phyloP scores from a whole-genome alignment of 306 rosid genomes.

The Sicyos edulis region DNA sequence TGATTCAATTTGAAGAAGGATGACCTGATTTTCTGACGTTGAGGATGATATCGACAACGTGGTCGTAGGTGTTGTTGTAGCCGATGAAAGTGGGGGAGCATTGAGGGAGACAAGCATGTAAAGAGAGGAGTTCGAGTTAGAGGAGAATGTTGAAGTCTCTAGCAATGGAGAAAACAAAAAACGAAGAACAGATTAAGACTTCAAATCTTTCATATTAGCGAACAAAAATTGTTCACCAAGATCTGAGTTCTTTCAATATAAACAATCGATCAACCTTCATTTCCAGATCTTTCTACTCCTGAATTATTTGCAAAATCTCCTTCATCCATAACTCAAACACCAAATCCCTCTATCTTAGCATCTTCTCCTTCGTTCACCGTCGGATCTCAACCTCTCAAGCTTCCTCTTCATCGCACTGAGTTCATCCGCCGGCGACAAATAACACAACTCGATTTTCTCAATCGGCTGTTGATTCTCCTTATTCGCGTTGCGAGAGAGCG shows the following conservation, averaged over 20 bases:
- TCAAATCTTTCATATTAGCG: too few relatives aligned
- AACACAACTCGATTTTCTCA: constrained; percentile 29
- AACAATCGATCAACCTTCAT: constrained; percentile 73
- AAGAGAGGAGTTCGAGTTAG: constrained; percentile 32
- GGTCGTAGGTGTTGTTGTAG: constrained; percentile 46
- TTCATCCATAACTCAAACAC: constrained; percentile 44
- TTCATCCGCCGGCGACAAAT: constrained; percentile 75
- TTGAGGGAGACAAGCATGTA: constrained; percentile 27
- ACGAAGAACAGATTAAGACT: neutral
- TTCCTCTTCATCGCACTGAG: constrained; percentile 63
- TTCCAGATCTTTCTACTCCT: constrained; percentile 66
- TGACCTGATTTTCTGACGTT: constrained; percentile 32
- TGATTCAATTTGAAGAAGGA: neutral
- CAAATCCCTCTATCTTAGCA: constrained; percentile 46
- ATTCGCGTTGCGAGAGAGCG: too few relatives aligned
- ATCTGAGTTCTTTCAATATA: constrained; percentile 69
- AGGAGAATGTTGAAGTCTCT: constrained; percentile 54
- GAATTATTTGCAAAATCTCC: constrained; percentile 55
- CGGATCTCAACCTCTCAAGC: constrained; percentile 55
- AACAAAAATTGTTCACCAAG: constrained; percentile 37
- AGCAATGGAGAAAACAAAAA: constrained; percentile 17
- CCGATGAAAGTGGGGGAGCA: constrained; percentile 25
- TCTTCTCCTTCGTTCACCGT: constrained; percentile 51
- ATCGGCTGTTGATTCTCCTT: constrained; percentile 48
- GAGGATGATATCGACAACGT: constrained; percentile 38